Percentiles rank a stretch among this genome's conserved stretches.
These are phyloP conservation scores for Colletotrichum graminicola DNA, from an alignment of 2,329 filamentous ascomycete species.

Conservation along the genomic window DNA sequence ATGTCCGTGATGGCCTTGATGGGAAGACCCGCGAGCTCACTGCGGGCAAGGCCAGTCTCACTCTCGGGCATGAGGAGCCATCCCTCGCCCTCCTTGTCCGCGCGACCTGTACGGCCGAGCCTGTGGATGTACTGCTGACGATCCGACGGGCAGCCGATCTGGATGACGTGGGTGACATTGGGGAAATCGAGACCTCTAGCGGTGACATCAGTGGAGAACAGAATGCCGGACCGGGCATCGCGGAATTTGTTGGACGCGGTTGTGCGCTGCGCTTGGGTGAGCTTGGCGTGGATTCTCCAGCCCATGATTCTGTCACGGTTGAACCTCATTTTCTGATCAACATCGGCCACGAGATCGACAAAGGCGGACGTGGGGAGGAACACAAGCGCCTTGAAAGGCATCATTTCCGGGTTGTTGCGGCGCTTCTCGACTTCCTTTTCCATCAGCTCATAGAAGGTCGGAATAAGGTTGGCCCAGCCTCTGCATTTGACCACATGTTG, in stretches of 20 bases:
- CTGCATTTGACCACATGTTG: slow-evolving; percentile 78
- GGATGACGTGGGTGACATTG: slow-evolving; percentile 82
- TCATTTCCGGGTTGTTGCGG: slow-evolving; percentile 52
- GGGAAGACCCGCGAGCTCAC: slow-evolving; percentile 69
- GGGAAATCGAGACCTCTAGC: slow-evolving; percentile 89
- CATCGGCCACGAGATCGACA: slow-evolving; percentile 72
- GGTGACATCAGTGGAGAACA: slow-evolving; percentile 84
- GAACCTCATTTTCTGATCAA: slow-evolving; percentile 51
- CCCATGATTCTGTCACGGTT: slow-evolving; percentile 60
- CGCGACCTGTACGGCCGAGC: slow-evolving; percentile 81
- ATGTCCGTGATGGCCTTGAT: slow-evolving; percentile 68
- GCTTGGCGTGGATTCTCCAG: slow-evolving; percentile 81
- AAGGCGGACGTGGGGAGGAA: slow-evolving; percentile 87
- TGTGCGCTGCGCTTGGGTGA: slow-evolving; percentile 78
- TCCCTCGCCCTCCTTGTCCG: slow-evolving; percentile 78
- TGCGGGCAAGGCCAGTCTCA: slow-evolving; percentile 63
- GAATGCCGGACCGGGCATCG: slow-evolving; percentile 68
- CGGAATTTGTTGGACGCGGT: slow-evolving; percentile 80
- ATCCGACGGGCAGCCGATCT: slow-evolving; percentile 73
- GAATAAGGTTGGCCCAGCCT: slow-evolving; percentile 81
- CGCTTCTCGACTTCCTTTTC: slow-evolving; percentile 67
- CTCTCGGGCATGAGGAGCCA: slow-evolving; percentile 73
- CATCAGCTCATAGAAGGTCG: slow-evolving; percentile 81
- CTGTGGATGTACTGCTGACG: slow-evolving; percentile 83
- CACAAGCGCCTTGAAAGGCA: slow-evolving; percentile 94